Conservation (phyloP, 164 flowering plant species). For the Magnolia sinica region DNA sequence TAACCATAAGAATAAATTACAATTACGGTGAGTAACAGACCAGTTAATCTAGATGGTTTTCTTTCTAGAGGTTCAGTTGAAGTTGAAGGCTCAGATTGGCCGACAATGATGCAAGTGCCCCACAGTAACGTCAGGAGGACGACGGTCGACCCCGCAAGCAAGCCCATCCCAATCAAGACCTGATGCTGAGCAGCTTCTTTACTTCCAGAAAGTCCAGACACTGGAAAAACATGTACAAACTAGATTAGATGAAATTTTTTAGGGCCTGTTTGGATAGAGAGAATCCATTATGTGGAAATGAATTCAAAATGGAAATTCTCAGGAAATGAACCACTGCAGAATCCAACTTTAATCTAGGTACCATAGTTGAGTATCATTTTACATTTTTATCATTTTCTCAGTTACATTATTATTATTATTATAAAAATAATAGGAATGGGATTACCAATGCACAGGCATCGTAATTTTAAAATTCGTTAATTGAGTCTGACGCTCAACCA, state of each 20-base stretch:
- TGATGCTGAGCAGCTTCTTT: conserved; percentile 71
- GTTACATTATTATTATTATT: no score
- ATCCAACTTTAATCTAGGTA: no score
- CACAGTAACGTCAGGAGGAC: conserved; percentile 83
- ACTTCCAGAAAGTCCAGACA: conserved; percentile 92
- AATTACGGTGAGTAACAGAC: conserved; percentile 23
- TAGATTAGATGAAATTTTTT: no score
- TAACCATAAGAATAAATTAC: neutral
- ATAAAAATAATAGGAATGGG: no score
- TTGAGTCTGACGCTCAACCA: no score
- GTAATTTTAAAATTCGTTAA: no score
- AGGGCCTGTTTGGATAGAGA: no score
- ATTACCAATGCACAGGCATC: no score
- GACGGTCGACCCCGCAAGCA: conserved; percentile 95
- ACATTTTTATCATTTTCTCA: no score
- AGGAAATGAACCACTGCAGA: neutral
- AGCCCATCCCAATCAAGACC: conserved; percentile 96
- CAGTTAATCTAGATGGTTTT: conserved; percentile 43
- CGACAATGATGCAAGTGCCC: conserved; percentile 86
- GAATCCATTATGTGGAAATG: no score
- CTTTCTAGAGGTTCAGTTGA: conserved; percentile 30
- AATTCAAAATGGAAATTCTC: no score
- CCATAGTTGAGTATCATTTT: neutral
- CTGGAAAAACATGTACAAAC: conserved; percentile 29
- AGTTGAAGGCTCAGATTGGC: conserved; percentile 59